Evolutionary conservation across 2,329 filamentous ascomycete species (phyloP), one percentile per base, ranked within the genome.

Genomic region (Ophiostoma pallidulum): DNA sequence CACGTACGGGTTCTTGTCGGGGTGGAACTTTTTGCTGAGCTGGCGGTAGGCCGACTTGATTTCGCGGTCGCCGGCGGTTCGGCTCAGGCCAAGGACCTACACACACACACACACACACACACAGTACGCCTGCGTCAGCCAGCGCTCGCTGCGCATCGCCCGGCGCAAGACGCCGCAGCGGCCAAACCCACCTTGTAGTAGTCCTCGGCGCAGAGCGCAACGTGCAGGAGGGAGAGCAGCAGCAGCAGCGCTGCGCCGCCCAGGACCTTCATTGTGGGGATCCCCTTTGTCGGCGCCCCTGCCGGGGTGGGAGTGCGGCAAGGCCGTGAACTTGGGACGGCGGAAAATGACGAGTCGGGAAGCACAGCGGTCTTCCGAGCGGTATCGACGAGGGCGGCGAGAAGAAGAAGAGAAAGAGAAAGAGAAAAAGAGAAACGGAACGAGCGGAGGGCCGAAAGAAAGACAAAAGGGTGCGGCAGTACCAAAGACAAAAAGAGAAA

Each of bases 1-100:
- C n/a, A n/a, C 84, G 59, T 77, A 92, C 84, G 91, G 89, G 59
- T 97, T 97, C 77, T 98, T 98, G 67, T 98, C 92, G 4, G 92
- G 92, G 62, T 98, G 92, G 65, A 78, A 96, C 64, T 94, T 94
- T 67, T 97, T 97, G 71, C 86, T 94, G 10, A 98, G 74, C 51
- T 80, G 82, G 51, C 90, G 80, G 67, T 98, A 98, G 19, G 92
- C 90, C 39, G 86, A 85, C 67, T 98, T 98, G 63, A 98, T 84
- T 59, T 97, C 84, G 60, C 82, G 82, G 46, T 95, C 89, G 40
- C 79, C 82, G 14, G 91, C 91, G 51, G 82, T 73, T 60, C 80
- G 88, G 60, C 83, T 77, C 54, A 98, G 69, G 47, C 85, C 88
- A 22, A 98, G 78, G 50, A 95, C 69, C 80, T 94, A 43, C 8